Percentiles rank a stretch among this genome's conserved stretches.
Conservation (phyloP, 495 filamentous ascomycete species). For the Aspergillus olivimuriae region DNA sequence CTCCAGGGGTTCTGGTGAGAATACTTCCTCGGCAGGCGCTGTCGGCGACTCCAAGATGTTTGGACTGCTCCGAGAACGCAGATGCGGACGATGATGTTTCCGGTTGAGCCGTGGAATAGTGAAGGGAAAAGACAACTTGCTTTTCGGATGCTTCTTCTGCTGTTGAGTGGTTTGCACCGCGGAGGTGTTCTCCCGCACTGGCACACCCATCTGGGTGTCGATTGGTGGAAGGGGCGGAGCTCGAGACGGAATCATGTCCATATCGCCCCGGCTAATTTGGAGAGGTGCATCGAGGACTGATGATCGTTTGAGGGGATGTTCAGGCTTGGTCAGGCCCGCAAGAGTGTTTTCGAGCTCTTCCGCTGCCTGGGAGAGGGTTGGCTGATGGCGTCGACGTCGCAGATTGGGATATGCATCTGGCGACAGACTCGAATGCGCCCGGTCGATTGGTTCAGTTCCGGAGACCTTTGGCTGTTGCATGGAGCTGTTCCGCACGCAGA, state of each 20-base stretch:
- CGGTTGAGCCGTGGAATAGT: slow-evolving; percentile 10
- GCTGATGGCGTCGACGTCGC: slow-evolving; percentile 12
- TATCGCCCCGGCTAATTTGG: slow-evolving; percentile 33
- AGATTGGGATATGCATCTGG: too few species aligned
- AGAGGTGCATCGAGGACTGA: slow-evolving; percentile 25
- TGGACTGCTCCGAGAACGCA: slow-evolving; percentile 11
- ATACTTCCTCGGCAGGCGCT: neutral
- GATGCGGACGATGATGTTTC: slow-evolving; percentile 8
- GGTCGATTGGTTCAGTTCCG: neutral
- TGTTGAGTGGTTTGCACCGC: neutral
- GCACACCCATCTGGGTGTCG: neutral
- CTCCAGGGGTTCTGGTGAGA: too few species aligned
- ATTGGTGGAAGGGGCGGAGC: slow-evolving; percentile 30
- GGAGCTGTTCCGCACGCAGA: slow-evolving; percentile 18
- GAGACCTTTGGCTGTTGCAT: neutral
- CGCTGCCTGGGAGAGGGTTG: slow-evolving; percentile 26
- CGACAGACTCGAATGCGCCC: too few species aligned
- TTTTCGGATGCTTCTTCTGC: slow-evolving; percentile 13
- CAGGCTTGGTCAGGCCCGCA: slow-evolving; percentile 16
- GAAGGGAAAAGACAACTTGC: slow-evolving; percentile 13
- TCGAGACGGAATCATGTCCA: slow-evolving; percentile 32
- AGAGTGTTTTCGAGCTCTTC: slow-evolving; percentile 28
- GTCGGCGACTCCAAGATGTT: slow-evolving; percentile 1
- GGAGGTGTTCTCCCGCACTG: slow-evolving; percentile 1
- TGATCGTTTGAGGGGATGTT: slow-evolving; percentile 7